phyloP scores from a whole-genome alignment of 2,329 filamentous ascomycete genomes.

The Furcasterigmium furcatum region DNA sequence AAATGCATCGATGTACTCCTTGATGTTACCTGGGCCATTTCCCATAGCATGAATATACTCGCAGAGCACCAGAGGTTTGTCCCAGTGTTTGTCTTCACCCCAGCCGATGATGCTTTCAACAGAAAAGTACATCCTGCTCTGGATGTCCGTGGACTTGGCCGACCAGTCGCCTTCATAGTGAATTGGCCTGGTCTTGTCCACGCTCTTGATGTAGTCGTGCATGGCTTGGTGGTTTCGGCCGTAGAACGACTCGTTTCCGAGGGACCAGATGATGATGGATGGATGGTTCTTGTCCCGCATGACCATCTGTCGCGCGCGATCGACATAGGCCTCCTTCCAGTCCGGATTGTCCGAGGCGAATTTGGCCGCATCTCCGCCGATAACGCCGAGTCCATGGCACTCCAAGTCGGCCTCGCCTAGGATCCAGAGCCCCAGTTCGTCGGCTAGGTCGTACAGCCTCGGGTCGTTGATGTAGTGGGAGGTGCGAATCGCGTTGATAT shows the following conservation, averaged over 20 bases:
- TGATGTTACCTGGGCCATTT: conserved; percentile 64
- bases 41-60: conserved; percentile 66
- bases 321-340: conserved; percentile 64
- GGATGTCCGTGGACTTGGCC: conserved; percentile 59
- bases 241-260: conserved; percentile 71
- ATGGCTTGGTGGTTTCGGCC: conserved; percentile 65
- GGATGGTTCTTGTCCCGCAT: conserved; percentile 58
- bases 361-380: conserved; percentile 37
- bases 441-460: conserved; percentile 56
- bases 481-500: conserved; percentile 68
- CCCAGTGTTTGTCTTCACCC: conserved; percentile 37
- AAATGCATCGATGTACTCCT: conserved; percentile 66
- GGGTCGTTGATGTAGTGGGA: conserved; percentile 65
- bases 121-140: conserved; percentile 62
- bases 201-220: conserved; percentile 58
- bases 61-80: conserved; percentile 55
- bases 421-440: conserved; percentile 62
- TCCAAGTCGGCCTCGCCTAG: conserved; percentile 56
- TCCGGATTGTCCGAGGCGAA: conserved; percentile 58
- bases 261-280: conserved; percentile 66
- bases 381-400: conserved; percentile 46
- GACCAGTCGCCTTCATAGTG: conserved; percentile 64
- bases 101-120: conserved; percentile 39
- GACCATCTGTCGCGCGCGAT: conserved; percentile 62
- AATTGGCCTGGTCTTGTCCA: conserved; percentile 55